phyloP scores from a whole-genome alignment of 257 asterid genomes.

The Ligustrum vulgare region DNA sequence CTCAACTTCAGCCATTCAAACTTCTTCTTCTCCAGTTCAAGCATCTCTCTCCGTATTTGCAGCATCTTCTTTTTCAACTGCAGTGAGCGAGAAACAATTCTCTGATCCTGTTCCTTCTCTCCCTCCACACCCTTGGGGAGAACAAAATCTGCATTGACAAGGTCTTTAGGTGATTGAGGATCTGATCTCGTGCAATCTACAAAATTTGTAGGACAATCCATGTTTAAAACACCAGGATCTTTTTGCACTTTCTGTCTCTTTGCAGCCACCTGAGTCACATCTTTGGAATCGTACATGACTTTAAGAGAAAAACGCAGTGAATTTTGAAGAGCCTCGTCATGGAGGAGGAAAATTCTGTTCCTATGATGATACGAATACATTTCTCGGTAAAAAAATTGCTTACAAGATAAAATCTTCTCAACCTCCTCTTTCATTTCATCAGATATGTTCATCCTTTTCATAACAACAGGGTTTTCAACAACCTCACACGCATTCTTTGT shows the following conservation, averaged over 20 bases:
- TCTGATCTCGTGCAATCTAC: not conserved
- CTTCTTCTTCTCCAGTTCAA: not conserved
- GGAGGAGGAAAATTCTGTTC: conserved; percentile 28
- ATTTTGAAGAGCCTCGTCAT: conserved; percentile 31
- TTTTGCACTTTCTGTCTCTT: conserved; percentile 34
- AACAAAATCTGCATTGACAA: conserved; percentile 4
- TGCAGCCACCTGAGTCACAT: conserved; percentile 9
- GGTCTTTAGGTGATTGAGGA: not conserved
- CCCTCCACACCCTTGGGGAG: conserved; percentile 21
- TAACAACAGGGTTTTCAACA: conserved; percentile 39
- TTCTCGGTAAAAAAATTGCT: conserved; percentile 48
- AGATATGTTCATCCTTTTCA: conserved; percentile 34
- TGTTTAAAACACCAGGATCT: conserved; percentile 13
- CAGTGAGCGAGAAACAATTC: conserved; percentile 1
- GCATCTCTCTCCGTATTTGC: conserved; percentile 21
- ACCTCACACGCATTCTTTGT: conserved; percentile 27
- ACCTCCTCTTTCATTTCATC: conserved; percentile 34
- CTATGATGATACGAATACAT: conserved; percentile 41
- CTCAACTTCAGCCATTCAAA: not conserved
- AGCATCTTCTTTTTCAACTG: conserved; percentile 33
- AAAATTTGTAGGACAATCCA: not conserved
- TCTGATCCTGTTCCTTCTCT: not conserved
- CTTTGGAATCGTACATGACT: conserved; percentile 1
- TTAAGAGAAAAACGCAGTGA: conserved; percentile 32
- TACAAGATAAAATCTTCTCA: conserved; percentile 38